Conservation (phyloP, 1,139 yeast genomes). For the Saccharomycopsis phalli region DNA sequence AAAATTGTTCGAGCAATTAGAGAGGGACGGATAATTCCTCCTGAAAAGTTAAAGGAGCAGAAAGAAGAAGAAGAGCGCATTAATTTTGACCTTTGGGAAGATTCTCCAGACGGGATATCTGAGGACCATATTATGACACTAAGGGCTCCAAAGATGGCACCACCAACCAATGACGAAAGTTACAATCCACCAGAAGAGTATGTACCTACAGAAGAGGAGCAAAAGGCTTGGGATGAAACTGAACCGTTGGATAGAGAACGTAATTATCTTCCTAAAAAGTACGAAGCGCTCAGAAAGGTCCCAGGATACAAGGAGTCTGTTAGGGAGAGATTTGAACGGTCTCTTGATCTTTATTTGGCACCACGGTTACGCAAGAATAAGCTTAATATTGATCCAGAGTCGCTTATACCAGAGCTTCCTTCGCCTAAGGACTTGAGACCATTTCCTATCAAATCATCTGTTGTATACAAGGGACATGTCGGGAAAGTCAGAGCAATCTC, state of each 20-base stretch:
- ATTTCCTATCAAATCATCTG: constrained; percentile 91
- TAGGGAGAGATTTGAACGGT: constrained; percentile 89
- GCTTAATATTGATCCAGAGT: constrained; percentile 91
- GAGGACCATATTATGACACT: constrained; percentile 78
- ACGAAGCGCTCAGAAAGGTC: constrained; percentile 73
- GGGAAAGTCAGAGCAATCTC: constrained; percentile 77
- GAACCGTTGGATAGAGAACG: constrained; percentile 75
- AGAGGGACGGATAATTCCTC: constrained; percentile 87
- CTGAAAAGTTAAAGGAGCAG: constrained; percentile 45
- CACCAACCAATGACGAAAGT: constrained; percentile 94
- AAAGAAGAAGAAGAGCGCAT: constrained; percentile 33
- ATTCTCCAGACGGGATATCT: constrained; percentile 41
- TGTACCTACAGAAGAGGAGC: constrained; percentile 70
- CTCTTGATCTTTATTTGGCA: constrained; percentile 87
- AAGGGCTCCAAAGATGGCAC: constrained; percentile 91
- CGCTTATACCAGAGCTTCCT: constrained; percentile 91
- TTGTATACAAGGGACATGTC: constrained; percentile 72
- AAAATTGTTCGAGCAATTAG: constrained; percentile 93
- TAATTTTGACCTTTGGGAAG: constrained; percentile 82
- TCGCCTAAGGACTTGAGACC: constrained; percentile 96
- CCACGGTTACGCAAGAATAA: constrained; percentile 93
- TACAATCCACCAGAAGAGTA: constrained; percentile 98
- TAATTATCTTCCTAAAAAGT: constrained; percentile 78
- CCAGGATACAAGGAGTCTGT: constrained; percentile 86
- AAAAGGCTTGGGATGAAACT: constrained; percentile 56